Evolutionary conservation across 2,329 filamentous ascomycete species (phyloP), one percentile per base, ranked within the genome.

Genomic region (Pseudocercospora eumusae): DNA sequence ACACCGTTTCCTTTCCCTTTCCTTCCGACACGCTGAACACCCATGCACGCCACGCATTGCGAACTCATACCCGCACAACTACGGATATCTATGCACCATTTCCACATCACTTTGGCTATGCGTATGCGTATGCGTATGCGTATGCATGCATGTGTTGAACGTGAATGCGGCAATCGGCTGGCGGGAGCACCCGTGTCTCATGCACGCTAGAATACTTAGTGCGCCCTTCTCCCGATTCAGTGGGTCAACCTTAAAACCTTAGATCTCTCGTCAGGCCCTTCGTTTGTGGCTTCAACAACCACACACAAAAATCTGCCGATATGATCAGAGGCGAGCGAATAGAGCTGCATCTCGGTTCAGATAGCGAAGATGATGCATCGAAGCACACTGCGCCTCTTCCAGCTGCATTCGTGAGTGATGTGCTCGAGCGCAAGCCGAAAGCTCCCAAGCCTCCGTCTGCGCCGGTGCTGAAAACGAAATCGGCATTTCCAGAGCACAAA

Each of bases 401-500:
- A 60, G 66, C 65, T 55, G 74, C 74, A 20, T 84, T 89, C 45
- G 81, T 96, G 47, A 84, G 84, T 59, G 93, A 97, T 68, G 86
- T 98, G 65, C 83, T 89, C 70, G 93, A 98, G 79, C 89, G 90
- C 65, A 83, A 86, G 49, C 77, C 84, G 25, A 76, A 80, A 13
- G 76, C 70, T 13, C 81, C 86, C 21, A 87, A 85, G 65, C 82
- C 89, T 4, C 87, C 89, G 8, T 81, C 82, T 42, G 84, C 87
- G 9, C 87, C 88, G 13, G 82, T 83, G 52, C 78, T 85, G 44
- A 85, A 84, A 56, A 77, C 79, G 9, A 79, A 81, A 20, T 76
- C 71, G 57, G 95, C 95, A 0, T 98, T 98, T 69, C 95, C 95
- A n/a, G 86, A 88, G 62, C 93, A 92, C 75, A 95, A 90, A 75